Percentiles rank a stretch among this genome's conserved stretches.
These are phyloP conservation scores for Corymbia citriodora DNA, from an alignment of 441 rosid genomes.

Conservation along the genomic window DNA sequence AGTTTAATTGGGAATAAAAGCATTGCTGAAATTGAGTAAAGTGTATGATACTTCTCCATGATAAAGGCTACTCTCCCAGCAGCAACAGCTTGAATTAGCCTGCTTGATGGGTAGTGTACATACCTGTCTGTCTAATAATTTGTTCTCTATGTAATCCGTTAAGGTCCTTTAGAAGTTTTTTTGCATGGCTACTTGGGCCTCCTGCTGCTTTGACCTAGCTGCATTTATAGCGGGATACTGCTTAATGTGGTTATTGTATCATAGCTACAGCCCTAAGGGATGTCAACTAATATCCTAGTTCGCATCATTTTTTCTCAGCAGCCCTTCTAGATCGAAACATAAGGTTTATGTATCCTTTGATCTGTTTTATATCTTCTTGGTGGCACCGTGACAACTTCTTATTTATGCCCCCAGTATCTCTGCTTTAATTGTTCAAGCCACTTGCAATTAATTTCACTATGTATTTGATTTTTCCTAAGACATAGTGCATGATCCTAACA, in stretches of 20 bases:
- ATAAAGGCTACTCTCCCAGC: neutral
- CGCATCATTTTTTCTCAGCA: neutral
- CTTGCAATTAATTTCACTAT: neutral
- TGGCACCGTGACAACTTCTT: neutral
- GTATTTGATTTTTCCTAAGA: neutral
- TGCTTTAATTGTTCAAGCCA: neutral
- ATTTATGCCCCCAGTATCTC: neutral
- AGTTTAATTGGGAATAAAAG: neutral
- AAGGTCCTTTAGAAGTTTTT: neutral
- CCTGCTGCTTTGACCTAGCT: neutral
- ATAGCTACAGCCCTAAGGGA: neutral
- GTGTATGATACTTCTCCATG: neutral
- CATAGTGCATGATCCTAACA: neutral
- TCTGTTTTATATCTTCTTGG: neutral
- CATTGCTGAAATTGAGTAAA: neutral
- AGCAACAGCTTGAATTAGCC: neutral
- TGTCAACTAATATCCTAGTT: neutral
- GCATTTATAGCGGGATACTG: neutral
- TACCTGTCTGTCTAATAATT: neutral
- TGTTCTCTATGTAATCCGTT: neutral
- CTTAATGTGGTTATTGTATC: neutral
- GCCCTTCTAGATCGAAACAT: neutral
- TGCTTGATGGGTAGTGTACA: neutral
- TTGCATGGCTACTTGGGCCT: neutral
- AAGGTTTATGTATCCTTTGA: neutral